These are phyloP conservation scores for thale cress (Arabidopsis thaliana) DNA, from an alignment of 345 rosid genomes.

Conservation along the genomic window DNA sequence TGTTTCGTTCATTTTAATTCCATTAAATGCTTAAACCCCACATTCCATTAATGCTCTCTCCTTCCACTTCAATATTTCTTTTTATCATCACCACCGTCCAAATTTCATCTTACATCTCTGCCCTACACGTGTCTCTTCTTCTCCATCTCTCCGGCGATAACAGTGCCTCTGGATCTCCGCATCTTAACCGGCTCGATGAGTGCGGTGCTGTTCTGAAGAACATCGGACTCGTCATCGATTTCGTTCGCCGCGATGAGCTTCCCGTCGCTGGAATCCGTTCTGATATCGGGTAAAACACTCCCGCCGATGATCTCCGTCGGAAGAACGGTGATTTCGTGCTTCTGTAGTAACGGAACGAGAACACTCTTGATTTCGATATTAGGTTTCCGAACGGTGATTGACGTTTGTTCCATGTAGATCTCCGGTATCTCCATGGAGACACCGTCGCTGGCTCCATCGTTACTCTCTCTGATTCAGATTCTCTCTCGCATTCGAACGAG, in stretches of 20 bases:
- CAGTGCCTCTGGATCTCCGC: conserved; percentile 98
- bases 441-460: conserved; percentile 70
- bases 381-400: conserved; percentile 85
- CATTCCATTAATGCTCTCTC: conserved; percentile 51
- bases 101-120: conserved; percentile 27
- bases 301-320: conserved; percentile 57
- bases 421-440: conserved; percentile 79
- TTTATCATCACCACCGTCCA: conserved; percentile 42
- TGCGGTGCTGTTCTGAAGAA: conserved; percentile 57
- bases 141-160: conserved; percentile 92
- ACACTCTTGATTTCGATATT: conserved; percentile 69
- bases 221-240: conserved; percentile 89
- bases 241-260: conserved; percentile 69
- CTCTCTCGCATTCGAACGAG: conserved; percentile 86
- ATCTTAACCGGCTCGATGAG: conserved; percentile 86
- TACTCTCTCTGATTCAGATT: conserved; percentile 68
- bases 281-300: conserved; percentile 67
- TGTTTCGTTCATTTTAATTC: conserved; percentile 55
- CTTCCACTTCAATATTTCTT: conserved; percentile 42
- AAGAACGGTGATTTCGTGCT: conserved; percentile 78
- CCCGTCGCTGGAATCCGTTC: conserved; percentile 63
- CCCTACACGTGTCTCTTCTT: conserved; percentile 73
- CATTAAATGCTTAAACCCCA: conserved; percentile 67
- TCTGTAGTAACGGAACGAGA: conserved; percentile 73
- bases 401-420: conserved; percentile 83